Percentiles rank a stretch among this genome's conserved stretches.
These are phyloP conservation scores for Helianthus annuus DNA, from an alignment of 129 eudicot genomes.

Conservation along the genomic window DNA sequence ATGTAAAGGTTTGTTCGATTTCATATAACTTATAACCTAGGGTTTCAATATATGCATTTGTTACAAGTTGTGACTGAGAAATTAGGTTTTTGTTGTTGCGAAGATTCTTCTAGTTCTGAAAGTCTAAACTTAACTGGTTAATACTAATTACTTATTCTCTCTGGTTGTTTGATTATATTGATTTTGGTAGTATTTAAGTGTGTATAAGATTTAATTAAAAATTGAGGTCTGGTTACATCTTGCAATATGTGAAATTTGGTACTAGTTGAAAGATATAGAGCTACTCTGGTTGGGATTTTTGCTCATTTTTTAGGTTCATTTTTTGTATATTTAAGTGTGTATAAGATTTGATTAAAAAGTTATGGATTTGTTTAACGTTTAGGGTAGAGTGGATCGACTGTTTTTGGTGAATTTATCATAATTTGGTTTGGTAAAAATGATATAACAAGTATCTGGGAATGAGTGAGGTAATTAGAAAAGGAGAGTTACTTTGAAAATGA, in stretches of 20 bases:
- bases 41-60: neutral
- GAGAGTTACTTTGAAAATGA: neutral
- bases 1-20: slow-evolving; percentile 28
- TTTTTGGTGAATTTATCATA: neutral
- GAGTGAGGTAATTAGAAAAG: neutral
- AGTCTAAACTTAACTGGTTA: neutral
- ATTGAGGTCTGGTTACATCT: neutral
- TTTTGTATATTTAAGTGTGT: too few relatives aligned
- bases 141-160: too few relatives aligned
- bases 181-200: neutral
- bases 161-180: neutral
- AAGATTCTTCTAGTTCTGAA: neutral
- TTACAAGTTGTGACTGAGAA: neutral
- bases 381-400: neutral
- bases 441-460: neutral
- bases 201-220: too few relatives aligned
- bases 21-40: slow-evolving; percentile 2
- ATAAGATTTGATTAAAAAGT: too few relatives aligned
- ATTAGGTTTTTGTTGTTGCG: too few relatives aligned
- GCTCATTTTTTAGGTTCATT: neutral
- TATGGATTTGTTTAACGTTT: neutral
- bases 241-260: neutral
- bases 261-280: too few relatives aligned
- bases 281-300: neutral
- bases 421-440: neutral